Evolutionary conservation across 2,329 filamentous ascomycete species (phyloP).

Genomic region (Cladosporium colombiae): DNA sequence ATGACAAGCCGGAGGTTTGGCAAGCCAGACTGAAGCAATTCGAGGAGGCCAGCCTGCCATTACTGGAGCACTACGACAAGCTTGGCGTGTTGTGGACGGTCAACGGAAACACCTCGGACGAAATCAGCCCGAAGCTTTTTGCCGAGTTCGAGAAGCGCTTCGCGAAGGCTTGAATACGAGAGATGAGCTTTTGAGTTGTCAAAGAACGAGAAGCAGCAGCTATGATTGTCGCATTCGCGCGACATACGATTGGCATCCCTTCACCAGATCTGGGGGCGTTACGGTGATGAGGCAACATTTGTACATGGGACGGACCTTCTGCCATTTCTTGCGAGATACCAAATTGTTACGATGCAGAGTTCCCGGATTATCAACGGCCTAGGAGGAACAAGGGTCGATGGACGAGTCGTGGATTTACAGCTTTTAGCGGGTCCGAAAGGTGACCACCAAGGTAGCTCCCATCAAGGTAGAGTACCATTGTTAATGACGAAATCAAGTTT

Average conservation of each 20-base stretch:
- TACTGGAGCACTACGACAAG: conserved; percentile 85
- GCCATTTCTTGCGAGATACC: conserved; percentile 7
- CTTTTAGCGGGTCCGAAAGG: conserved; percentile 15
- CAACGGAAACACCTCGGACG: conserved; percentile 84
- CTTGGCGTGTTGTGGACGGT: conserved; percentile 85
- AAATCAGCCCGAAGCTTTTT: conserved; percentile 90
- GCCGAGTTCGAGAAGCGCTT: conserved; percentile 80
- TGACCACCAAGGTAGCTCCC: conserved; percentile 22
- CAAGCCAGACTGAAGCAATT: conserved; percentile 78
- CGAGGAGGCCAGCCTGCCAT: conserved; percentile 77
- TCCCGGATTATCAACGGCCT: background rate
- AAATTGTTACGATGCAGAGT: background rate
- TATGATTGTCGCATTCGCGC: background rate
- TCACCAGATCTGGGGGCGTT: background rate
- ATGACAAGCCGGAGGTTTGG: conserved; percentile 88
- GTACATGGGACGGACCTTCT: conserved; percentile 2
- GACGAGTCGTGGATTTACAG: background rate
- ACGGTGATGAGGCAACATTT: background rate
- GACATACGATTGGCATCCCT: background rate
- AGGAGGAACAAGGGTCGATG: background rate
- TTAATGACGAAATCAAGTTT: conserved; percentile 8
- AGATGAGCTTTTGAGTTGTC: background rate
- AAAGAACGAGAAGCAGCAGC: background rate
- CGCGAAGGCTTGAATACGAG: conserved; percentile 24
- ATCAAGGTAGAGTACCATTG: conserved; percentile 19